phyloP scores from a whole-genome alignment of 2,329 filamentous ascomycete genomes.

The Apiospora arundinis region DNA sequence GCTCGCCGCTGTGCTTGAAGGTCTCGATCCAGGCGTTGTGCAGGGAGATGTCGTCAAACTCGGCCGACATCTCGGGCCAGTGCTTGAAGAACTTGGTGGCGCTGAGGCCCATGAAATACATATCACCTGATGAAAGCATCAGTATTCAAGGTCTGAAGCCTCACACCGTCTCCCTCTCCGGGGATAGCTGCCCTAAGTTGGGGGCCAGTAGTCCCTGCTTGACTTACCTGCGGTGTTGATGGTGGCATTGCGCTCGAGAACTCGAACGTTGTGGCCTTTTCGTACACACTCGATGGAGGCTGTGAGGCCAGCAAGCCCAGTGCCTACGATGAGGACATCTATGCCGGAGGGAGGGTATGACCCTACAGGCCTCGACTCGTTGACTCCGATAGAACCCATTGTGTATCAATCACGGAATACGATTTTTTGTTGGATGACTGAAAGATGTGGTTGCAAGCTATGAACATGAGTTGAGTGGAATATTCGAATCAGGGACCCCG shows the following conservation, averaged over 20 bases:
- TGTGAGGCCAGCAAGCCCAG: slow-evolving; percentile 65
- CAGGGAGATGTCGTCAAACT: slow-evolving; percentile 58
- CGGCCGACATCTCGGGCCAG: slow-evolving; percentile 58
- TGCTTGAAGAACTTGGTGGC: slow-evolving; percentile 61
- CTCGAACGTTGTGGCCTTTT: slow-evolving; percentile 60
- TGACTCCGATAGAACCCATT: slow-evolving; percentile 37
- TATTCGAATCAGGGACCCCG: background rate
- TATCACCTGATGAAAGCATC: slow-evolving; percentile 51
- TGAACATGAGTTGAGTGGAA: background rate
- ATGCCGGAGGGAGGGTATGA: slow-evolving; percentile 55
- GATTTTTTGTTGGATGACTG: background rate
- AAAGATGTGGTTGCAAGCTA: background rate
- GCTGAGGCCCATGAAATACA: slow-evolving; percentile 65
- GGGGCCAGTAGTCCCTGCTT: background rate
- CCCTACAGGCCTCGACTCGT: slow-evolving; percentile 55
- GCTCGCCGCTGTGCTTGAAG: slow-evolving; percentile 58
- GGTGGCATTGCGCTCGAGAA: slow-evolving; percentile 53
- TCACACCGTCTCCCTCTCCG: background rate
- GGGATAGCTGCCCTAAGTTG: background rate
- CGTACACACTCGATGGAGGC: slow-evolving; percentile 66
- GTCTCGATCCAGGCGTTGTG: slow-evolving; percentile 62
- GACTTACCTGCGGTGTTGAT: slow-evolving; percentile 58
- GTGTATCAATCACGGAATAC: background rate
- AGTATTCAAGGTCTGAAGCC: background rate
- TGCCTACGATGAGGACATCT: slow-evolving; percentile 58